Conservation (phyloP, 1,284 basidiomycete genomes). For the Cryptococcus sp. region DNA sequence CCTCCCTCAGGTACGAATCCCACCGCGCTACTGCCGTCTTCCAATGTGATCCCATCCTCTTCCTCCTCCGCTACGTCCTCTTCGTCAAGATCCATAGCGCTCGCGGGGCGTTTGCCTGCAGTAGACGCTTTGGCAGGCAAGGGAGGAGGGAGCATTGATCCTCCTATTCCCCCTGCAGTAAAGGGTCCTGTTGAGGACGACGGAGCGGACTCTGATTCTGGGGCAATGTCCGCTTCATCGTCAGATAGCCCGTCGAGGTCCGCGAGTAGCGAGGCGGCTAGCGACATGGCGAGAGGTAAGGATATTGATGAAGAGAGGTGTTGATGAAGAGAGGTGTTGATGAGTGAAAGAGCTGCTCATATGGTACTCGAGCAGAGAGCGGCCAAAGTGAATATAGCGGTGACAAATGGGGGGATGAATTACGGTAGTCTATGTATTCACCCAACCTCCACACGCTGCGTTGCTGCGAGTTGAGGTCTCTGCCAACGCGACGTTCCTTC, state of each 20-base stretch:
- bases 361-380: background rate
- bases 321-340: background rate
- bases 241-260: slow-evolving; percentile 55
- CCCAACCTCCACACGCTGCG: background rate
- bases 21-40: slow-evolving; percentile 40
- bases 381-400: background rate
- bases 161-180: background rate
- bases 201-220: slow-evolving; percentile 25
- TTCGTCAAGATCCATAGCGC: slow-evolving; percentile 38
- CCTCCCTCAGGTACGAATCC: slow-evolving; percentile 85
- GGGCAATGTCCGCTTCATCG: slow-evolving; percentile 27
- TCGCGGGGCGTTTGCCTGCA: slow-evolving; percentile 28
- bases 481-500: too few species aligned
- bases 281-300: slow-evolving; percentile 41
- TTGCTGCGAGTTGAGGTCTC: background rate
- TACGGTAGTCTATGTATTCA: background rate
- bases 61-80: slow-evolving; percentile 15
- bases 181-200: slow-evolving; percentile 18
- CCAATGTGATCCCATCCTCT: slow-evolving; percentile 44
- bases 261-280: slow-evolving; percentile 53
- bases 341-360: background rate
- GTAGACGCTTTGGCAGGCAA: slow-evolving; percentile 22
- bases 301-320: slow-evolving; percentile 2
- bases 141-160: slow-evolving; percentile 45
- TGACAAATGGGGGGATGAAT: background rate